Evolutionary conservation across 1,284 basidiomycete species (phyloP).

Genomic region (Ganoderma sp.): DNA sequence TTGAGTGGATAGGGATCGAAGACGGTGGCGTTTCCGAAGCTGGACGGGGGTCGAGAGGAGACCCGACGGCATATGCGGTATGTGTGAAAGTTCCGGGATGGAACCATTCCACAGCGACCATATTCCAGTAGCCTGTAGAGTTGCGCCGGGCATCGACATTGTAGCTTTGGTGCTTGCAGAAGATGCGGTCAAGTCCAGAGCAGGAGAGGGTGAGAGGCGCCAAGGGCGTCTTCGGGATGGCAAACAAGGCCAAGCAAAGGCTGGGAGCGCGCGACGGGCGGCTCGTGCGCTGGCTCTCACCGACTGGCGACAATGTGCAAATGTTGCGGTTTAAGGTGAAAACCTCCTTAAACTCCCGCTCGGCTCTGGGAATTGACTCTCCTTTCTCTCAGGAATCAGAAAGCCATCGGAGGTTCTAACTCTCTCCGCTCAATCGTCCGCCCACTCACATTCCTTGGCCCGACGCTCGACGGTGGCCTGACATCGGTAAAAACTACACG

Average conservation of each 20-base stretch:
- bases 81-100: background rate
- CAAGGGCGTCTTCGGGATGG: background rate
- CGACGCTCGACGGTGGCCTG: background rate
- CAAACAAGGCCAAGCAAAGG: conserved; percentile 17
- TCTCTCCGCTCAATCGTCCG: background rate
- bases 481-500: background rate
- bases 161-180: background rate
- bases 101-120: background rate
- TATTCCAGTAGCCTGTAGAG: background rate
- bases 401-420: background rate
- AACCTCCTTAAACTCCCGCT: conserved; percentile 14
- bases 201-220: background rate
- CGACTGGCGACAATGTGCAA: conserved; percentile 11
- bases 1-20: background rate
- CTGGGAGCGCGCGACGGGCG: conserved; percentile 8
- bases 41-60: no score
- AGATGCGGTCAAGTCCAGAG: background rate
- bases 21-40: background rate
- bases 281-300: conserved; percentile 12
- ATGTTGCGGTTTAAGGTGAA: conserved; percentile 9
- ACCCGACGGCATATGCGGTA: no score
- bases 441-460: conserved; percentile 4
- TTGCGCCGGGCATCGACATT: background rate
- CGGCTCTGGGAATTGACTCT: conserved; percentile 9
- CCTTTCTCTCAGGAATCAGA: conserved; percentile 1